These are phyloP conservation scores for Euptelea pleiosperma DNA, from an alignment of 164 flowering plant species.

Conservation along the genomic window DNA sequence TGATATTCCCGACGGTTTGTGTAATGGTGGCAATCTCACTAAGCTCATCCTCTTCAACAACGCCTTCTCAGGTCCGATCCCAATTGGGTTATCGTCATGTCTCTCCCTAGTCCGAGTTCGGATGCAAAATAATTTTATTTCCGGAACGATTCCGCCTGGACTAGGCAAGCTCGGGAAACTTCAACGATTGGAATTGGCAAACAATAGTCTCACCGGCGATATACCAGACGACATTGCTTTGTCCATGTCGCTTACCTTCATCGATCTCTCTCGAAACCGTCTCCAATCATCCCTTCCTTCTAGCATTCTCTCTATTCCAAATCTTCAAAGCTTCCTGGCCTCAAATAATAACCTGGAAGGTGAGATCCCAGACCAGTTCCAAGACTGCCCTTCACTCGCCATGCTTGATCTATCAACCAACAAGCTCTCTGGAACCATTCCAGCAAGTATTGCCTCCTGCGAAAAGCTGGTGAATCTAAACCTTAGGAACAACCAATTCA, in stretches of 20 bases:
- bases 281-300: constrained; percentile 78
- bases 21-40: constrained; percentile 65
- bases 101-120: constrained; percentile 74
- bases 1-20: constrained; percentile 60
- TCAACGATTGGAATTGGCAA: constrained; percentile 74
- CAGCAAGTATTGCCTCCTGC: constrained; percentile 75
- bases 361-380: constrained; percentile 75
- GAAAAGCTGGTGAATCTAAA: constrained; percentile 66
- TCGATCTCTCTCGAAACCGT: constrained; percentile 71
- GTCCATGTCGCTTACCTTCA: constrained; percentile 71
- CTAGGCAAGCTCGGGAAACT: constrained; percentile 70
- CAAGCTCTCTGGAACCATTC: constrained; percentile 65
- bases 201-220: constrained; percentile 66
- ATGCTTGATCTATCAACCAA: constrained; percentile 84
- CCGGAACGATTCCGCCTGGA: constrained; percentile 76
- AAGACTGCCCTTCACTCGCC: constrained; percentile 76
- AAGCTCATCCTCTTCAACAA: constrained; percentile 96
- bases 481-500: constrained; percentile 57
- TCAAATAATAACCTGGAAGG: constrained; percentile 66
- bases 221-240: constrained; percentile 70
- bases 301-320: constrained; percentile 64
- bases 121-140: constrained; percentile 67
- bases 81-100: constrained; percentile 51
- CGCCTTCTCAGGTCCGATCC: constrained; percentile 70
- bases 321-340: constrained; percentile 65